Conservation (phyloP, 371 early-diverging fungal species). For the Mortierella sp. region DNA sequence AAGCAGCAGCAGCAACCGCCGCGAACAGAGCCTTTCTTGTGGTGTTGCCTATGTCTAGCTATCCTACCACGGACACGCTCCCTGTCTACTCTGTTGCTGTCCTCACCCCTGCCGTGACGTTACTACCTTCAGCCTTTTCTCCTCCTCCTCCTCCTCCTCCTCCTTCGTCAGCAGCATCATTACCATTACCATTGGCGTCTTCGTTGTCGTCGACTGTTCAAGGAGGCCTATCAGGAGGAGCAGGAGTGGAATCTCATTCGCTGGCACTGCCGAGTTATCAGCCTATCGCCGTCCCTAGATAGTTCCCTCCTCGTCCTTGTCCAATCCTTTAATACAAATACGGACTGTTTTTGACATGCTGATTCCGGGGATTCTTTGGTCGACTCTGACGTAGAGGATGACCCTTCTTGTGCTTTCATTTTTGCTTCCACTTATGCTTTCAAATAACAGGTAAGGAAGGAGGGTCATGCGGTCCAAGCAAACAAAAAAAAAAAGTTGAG, state of each 20-base stretch:
- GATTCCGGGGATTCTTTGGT: background rate
- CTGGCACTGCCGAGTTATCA: background rate
- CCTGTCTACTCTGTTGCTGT: background rate
- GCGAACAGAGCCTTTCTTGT: background rate
- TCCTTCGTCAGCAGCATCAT: background rate
- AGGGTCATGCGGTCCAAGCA: too few species aligned
- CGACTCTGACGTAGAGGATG: background rate
- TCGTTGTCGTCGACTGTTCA: background rate
- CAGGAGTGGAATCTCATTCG: background rate
- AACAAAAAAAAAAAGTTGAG: too few species aligned
- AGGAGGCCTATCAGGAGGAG: background rate
- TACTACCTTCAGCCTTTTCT: background rate
- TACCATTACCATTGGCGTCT: background rate
- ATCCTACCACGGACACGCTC: background rate
- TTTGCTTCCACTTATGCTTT: too few species aligned
- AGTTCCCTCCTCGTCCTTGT: background rate
- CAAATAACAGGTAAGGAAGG: too few species aligned
- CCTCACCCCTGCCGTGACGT: background rate
- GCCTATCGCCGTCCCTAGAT: background rate
- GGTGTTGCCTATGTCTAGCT: background rate
- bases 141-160: background rate
- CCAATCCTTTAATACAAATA: background rate
- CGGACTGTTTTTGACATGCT: background rate
- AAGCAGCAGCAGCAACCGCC: background rate
- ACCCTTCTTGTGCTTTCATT: too few species aligned